phyloP scores from a whole-genome alignment of 1,139 yeast genomes.

The Arxiozyma heterogenica region DNA sequence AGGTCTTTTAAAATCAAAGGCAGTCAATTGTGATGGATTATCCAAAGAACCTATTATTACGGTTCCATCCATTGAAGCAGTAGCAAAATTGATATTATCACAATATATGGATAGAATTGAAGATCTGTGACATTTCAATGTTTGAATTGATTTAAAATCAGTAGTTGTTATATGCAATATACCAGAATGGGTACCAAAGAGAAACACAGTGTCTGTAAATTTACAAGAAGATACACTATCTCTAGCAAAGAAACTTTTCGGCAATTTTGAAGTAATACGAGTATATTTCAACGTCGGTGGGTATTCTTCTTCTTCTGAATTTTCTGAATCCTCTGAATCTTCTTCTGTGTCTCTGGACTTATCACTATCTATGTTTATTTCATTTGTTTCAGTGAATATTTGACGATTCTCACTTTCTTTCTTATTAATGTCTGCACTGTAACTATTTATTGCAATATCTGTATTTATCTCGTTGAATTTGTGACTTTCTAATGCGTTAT shows the following conservation, averaged over 20 bases:
- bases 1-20: conserved; percentile 80
- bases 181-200: conserved; percentile 89
- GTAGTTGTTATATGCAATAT: conserved; percentile 57
- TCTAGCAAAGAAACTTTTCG: conserved; percentile 54
- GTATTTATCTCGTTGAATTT: not conserved
- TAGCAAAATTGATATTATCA: conserved; percentile 68
- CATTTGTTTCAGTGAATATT: conserved; percentile 21
- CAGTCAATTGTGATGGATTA: conserved; percentile 57
- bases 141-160: conserved; percentile 50
- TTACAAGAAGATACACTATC: conserved; percentile 72
- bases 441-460: not conserved
- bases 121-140: conserved; percentile 78
- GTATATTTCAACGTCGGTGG: conserved; percentile 75
- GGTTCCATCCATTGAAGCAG: conserved; percentile 91
- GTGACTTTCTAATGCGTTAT: not conserved
- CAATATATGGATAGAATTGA: conserved; percentile 65
- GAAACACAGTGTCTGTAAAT: conserved; percentile 50
- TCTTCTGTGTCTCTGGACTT: conserved; percentile 14
- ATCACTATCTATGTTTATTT: not conserved
- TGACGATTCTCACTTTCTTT: not conserved
- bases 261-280: conserved; percentile 52
- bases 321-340: conserved; percentile 28
- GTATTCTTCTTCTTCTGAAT: conserved; percentile 37
- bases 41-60: conserved; percentile 61
- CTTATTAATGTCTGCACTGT: not conserved